phyloP scores from a whole-genome alignment of 2,329 filamentous ascomycete species.

The Zymoseptoria pseudotritici region DNA sequence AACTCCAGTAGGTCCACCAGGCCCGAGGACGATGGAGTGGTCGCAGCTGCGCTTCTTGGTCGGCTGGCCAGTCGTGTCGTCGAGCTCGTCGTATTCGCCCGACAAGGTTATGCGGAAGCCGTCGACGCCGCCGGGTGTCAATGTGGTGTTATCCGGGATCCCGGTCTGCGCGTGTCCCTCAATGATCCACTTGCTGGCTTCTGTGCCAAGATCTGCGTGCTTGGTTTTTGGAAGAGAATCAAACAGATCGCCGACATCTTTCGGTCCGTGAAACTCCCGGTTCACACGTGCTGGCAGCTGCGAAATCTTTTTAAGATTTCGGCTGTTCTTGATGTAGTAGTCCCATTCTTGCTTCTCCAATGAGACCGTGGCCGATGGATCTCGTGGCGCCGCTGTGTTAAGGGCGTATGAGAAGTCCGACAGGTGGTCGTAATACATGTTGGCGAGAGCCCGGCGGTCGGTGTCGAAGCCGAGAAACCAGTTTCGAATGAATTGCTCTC shows the following conservation, averaged over 20 bases:
- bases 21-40: constrained; percentile 70
- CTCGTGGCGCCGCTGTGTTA: constrained; percentile 54
- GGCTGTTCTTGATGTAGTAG: constrained; percentile 66
- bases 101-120: constrained; percentile 74
- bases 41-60: constrained; percentile 67
- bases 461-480: constrained; percentile 70
- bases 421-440: constrained; percentile 65
- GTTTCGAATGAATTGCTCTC: constrained; percentile 65
- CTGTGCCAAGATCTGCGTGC: constrained; percentile 62
- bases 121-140: constrained; percentile 60
- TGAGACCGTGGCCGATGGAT: constrained; percentile 30
- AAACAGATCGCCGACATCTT: constrained; percentile 63
- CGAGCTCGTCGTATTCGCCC: constrained; percentile 73
- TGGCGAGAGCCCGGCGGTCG: constrained; percentile 56
- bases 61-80: constrained; percentile 50
- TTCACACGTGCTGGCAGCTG: constrained; percentile 54
- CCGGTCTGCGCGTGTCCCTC: constrained; percentile 71
- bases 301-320: constrained; percentile 67
- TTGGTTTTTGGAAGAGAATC: constrained; percentile 61
- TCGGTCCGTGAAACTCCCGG: constrained; percentile 57
- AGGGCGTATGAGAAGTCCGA: constrained; percentile 71
- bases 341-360: constrained; percentile 55
- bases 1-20: constrained; percentile 59
- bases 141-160: constrained; percentile 60
- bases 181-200: constrained; percentile 68